A percentile compares a stretch with the other conserved stretches of the same genome.
phyloP scores from a whole-genome alignment of 805 yeast species.

The Jamesozyma jinghongensis region DNA sequence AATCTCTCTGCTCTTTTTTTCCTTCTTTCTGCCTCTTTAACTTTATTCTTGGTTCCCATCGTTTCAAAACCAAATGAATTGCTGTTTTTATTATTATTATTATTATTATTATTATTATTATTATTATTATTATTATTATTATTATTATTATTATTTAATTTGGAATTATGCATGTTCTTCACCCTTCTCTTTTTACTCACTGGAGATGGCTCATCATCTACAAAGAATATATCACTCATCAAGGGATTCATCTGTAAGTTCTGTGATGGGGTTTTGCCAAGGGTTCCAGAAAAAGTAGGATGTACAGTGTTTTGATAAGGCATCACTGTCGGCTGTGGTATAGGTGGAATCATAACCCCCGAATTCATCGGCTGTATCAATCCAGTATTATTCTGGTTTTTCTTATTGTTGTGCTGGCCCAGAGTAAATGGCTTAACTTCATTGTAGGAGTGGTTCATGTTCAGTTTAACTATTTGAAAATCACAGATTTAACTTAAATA shows the following conservation, averaged over 20 bases:
- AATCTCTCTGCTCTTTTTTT: conserved; percentile 32
- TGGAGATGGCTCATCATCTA: background rate
- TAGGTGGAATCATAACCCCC: background rate
- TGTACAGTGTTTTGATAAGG: background rate
- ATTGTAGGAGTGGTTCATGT: conserved; percentile 11
- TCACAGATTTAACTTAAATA: too few relatives aligned
- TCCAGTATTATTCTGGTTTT: background rate
- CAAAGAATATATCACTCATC: background rate
- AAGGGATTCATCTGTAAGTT: background rate
- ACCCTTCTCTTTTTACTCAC: too few relatives aligned
- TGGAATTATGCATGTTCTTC: background rate
- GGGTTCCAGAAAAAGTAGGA: background rate
- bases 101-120: background rate
- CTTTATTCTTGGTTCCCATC: conserved; percentile 1
- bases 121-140: conserved; percentile 3
- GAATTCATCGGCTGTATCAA: background rate
- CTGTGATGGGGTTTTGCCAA: background rate
- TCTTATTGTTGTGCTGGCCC: conserved; percentile 11
- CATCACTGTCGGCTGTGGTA: background rate
- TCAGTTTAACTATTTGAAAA: too few relatives aligned
- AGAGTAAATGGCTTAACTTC: conserved; percentile 20
- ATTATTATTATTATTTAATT: conserved; percentile 7
- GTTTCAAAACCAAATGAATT: conserved; percentile 1
- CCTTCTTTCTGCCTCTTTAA: conserved; percentile 24
- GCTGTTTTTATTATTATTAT: background rate